A percentile compares a stretch with the other conserved stretches of the same genome.
Evolutionary conservation across 768 basidiomycete species (phyloP).

Genomic region (Suillus ampliporus): DNA sequence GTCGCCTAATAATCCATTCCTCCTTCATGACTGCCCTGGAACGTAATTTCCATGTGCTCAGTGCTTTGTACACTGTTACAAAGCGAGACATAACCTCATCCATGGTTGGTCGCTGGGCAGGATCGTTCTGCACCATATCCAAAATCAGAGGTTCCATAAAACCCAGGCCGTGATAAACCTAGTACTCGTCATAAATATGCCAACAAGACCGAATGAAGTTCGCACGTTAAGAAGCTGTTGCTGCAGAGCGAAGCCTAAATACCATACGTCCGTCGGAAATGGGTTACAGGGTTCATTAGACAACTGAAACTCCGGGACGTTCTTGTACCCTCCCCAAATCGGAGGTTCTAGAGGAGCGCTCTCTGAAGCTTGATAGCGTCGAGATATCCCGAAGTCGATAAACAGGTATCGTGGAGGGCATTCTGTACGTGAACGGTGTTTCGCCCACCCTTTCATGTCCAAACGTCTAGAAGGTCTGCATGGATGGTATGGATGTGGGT

Average conservation of each 20-base stretch:
- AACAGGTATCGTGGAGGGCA: constrained; percentile 32
- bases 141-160: constrained; percentile 36
- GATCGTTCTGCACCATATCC: constrained; percentile 20
- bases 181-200: neutral
- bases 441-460: constrained; percentile 11
- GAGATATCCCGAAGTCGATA: constrained; percentile 37
- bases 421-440: constrained; percentile 29
- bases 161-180: constrained; percentile 26
- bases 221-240: neutral
- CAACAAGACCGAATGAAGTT: neutral
- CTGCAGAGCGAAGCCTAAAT: neutral
- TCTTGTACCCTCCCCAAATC: constrained; percentile 27
- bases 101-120: constrained; percentile 20
- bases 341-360: constrained; percentile 19
- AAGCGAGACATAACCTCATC: constrained; percentile 22
- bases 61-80: neutral
- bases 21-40: constrained; percentile 17
- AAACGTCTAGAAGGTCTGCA: neutral
- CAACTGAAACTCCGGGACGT: constrained; percentile 29
- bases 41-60: constrained; percentile 12
- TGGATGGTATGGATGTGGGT: constrained; percentile 22
- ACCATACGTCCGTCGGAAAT: constrained; percentile 28
- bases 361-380: constrained; percentile 19
- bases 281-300: constrained; percentile 22
- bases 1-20: neutral